Evolutionary conservation across 345 rosid genomes (phyloP), one percentile per base, ranked within the genome.

Genomic region (Heritiera littoralis): DNA sequence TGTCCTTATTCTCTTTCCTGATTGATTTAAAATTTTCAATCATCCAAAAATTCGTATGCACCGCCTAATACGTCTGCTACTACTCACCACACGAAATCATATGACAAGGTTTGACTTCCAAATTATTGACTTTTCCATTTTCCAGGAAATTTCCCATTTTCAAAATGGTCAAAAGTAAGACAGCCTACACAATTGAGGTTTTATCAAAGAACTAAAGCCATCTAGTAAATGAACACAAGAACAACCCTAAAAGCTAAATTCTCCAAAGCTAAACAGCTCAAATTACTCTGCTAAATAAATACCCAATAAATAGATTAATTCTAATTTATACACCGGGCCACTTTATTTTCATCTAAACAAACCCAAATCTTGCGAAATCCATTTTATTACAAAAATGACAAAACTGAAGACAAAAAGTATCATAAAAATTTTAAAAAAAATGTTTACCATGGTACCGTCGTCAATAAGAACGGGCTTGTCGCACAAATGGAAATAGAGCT

Each of bases 401-500:
- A 23, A 23, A 23, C 38, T 15, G 20, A 66, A 0, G 28, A 0
- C 28, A 23, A 23, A 23, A 23, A 23, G 10, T 15, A 51, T 51
- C 51, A 12, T 70, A 20, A 54, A 52, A 18, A 17, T 23, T 23
- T 23, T 0, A 23, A 23, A 23, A 23, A 23, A 23, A 23, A 9
- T 28, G 3, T 78, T 81, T 82, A 92, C 94, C 91, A 55, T 86
- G 74, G 46, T 73, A 58, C 87, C 91, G 70, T 81, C 55, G 43
- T 86, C 82, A 81, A 86, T 58, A 52, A 89, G 78, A 55, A 88
- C 8, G 46, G 87, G 86, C 51, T 49, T 17, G 9, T 80, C 15
- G 76, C 92, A 90, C 9, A 91, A 84, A 70, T 75, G 38, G 76
- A 87, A 52, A 82, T 82, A 91, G 56, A 85, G 86, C 4, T 86